A percentile compares a stretch with the other conserved stretches of the same genome.
phyloP scores from a whole-genome alignment of 148 eudicot species.

The Polygonum aviculare region DNA sequence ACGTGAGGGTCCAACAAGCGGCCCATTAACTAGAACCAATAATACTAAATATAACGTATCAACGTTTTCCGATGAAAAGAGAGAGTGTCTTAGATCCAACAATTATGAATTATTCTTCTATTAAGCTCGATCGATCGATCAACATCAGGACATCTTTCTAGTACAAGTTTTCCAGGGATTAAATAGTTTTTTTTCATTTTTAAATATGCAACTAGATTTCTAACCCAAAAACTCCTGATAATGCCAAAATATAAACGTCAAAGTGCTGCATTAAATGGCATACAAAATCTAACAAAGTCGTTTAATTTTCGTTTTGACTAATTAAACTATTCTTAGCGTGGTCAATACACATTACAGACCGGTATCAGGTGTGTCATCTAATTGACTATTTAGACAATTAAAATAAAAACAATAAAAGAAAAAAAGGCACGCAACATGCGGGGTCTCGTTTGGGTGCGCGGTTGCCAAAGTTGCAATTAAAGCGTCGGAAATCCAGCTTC shows the following conservation, averaged over 20 bases:
- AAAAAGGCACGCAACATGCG: background rate
- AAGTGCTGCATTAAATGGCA: background rate
- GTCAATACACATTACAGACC: background rate
- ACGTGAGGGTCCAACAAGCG: no score
- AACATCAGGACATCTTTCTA: no score
- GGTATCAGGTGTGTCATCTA: background rate
- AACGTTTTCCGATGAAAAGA: no score
- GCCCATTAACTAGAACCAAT: no score
- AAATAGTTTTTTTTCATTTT: no score
- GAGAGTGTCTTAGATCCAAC: no score
- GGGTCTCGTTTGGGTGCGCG: slow-evolving; percentile 4
- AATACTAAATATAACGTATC: no score
- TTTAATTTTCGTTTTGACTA: background rate
- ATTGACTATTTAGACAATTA: background rate
- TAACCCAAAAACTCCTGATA: background rate
- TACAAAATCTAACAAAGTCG: no score
- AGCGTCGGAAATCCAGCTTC: background rate
- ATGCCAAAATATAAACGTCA: background rate
- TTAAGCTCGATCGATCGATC: no score
- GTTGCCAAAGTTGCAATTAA: background rate
- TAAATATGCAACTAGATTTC: no score
- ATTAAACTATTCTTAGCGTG: background rate
- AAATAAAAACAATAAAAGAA: background rate
- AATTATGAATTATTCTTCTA: no score
- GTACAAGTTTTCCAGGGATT: no score